These are phyloP conservation scores for Chenopodium suecicum DNA, from an alignment of 148 eudicot species.

Conservation along the genomic window DNA sequence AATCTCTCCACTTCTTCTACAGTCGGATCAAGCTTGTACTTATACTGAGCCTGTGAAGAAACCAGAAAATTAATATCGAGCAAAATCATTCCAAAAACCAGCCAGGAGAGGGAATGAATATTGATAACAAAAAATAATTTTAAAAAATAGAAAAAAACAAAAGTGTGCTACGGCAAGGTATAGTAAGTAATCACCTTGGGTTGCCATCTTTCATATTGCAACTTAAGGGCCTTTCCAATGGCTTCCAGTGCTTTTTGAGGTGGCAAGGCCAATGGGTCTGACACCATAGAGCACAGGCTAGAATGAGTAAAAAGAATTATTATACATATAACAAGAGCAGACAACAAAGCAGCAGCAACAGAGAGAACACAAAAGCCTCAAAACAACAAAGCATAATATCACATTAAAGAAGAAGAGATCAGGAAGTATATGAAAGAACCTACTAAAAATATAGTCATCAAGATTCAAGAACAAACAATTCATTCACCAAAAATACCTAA, in stretches of 20 bases:
- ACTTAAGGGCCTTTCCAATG: conserved; percentile 76
- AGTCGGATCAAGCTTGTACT: conserved; percentile 75
- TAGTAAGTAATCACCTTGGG: conserved; percentile 58
- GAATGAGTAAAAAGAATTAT: neutral
- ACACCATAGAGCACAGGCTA: conserved; percentile 10
- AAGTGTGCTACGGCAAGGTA: neutral
- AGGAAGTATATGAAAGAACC: neutral
- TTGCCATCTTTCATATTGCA: conserved; percentile 97
- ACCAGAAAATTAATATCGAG: conserved; percentile 1
- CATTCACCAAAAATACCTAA: neutral
- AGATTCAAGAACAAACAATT: neutral
- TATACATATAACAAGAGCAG: conserved; percentile 3
- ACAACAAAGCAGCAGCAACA: neutral
- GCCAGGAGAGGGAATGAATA: neutral
- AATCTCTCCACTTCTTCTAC: conserved; percentile 94
- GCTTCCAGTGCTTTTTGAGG: conserved; percentile 93
- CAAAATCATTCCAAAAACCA: neutral
- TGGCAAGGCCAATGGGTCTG: conserved; percentile 94
- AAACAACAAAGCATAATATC: conserved; percentile 8
- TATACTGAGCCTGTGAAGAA: conserved; percentile 74
- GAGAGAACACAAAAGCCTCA: neutral
- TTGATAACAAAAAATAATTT: no score
- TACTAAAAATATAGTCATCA: neutral
- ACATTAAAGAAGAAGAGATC: no score
- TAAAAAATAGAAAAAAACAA: neutral